phyloP scores from a whole-genome alignment of 176 grass and related monocot genomes.

The Oryza rufipogon region DNA sequence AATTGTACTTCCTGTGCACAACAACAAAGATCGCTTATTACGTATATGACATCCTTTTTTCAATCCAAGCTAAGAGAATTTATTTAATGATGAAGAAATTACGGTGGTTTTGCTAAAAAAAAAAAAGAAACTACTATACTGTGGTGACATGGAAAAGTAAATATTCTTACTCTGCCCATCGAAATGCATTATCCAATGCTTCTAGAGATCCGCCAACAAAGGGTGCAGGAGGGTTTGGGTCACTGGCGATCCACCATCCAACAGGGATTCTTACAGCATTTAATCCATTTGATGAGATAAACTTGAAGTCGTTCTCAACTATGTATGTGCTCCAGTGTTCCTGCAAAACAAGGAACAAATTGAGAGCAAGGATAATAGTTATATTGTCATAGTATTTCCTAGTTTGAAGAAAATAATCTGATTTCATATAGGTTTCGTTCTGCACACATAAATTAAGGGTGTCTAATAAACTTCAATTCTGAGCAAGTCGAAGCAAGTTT shows the following conservation, averaged over 20 bases:
- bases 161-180: constrained; percentile 55
- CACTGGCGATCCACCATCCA: constrained; percentile 68
- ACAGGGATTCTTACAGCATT: constrained; percentile 59
- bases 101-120: no score
- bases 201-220: constrained; percentile 58
- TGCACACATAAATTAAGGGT: no score
- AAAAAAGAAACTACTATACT: no score
- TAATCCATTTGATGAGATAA: constrained; percentile 39
- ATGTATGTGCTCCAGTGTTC: constrained; percentile 61
- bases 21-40: neutral
- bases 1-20: constrained; percentile 43
- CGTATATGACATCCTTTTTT: neutral
- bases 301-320: constrained; percentile 53
- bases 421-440: no score
- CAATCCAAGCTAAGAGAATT: neutral
- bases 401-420: neutral
- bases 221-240: constrained; percentile 50
- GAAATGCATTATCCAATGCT: constrained; percentile 56
- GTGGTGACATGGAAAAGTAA: neutral
- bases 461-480: no score
- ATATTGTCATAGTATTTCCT: neutral
- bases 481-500: no score
- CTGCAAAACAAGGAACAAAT: constrained; percentile 27
- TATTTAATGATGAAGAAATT: no score
- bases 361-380: neutral